These are phyloP conservation scores for Neurospora sp. DNA, from an alignment of 2,329 filamentous ascomycete species.

Conservation along the genomic window DNA sequence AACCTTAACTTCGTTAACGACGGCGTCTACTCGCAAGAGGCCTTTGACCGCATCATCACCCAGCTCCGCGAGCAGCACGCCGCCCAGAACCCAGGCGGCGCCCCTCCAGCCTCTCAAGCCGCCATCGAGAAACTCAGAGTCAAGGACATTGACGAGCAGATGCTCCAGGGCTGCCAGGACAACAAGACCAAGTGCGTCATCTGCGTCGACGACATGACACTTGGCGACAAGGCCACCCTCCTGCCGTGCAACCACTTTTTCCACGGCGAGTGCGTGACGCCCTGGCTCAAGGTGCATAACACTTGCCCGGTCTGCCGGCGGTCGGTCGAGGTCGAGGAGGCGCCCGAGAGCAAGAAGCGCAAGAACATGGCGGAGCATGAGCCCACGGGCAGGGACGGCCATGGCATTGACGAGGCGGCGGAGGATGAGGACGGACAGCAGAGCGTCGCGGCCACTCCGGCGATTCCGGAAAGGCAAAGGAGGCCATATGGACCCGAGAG, in stretches of 20 bases:
- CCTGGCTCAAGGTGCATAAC: slow-evolving; percentile 14
- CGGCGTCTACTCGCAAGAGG: slow-evolving; percentile 13
- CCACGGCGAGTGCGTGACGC: slow-evolving; percentile 13
- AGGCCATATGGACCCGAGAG: neutral
- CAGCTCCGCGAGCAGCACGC: slow-evolving; percentile 9
- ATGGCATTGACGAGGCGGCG: neutral
- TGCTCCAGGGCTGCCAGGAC: slow-evolving; percentile 9
- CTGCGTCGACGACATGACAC: slow-evolving; percentile 11
- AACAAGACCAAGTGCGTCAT: slow-evolving; percentile 6
- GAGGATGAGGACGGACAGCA: neutral
- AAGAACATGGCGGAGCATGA: neutral
- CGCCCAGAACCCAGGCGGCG: slow-evolving; percentile 4
- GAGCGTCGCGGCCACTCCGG: neutral
- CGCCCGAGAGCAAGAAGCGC: neutral
- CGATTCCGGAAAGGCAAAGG: neutral
- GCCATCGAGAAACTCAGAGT: slow-evolving; percentile 11
- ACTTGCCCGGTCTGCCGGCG: slow-evolving; percentile 14
- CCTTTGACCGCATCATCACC: slow-evolving; percentile 12
- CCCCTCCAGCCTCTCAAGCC: slow-evolving; percentile 12
- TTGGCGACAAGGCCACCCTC: slow-evolving; percentile 11
- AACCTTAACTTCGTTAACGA: slow-evolving; percentile 12
- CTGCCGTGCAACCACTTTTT: slow-evolving; percentile 15
- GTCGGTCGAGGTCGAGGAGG: slow-evolving; percentile 10
- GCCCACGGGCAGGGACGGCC: neutral
- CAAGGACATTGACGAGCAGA: slow-evolving; percentile 11